phyloP scores from a whole-genome alignment of 148 eudicot genomes.

The Persicaria tinctoria region DNA sequence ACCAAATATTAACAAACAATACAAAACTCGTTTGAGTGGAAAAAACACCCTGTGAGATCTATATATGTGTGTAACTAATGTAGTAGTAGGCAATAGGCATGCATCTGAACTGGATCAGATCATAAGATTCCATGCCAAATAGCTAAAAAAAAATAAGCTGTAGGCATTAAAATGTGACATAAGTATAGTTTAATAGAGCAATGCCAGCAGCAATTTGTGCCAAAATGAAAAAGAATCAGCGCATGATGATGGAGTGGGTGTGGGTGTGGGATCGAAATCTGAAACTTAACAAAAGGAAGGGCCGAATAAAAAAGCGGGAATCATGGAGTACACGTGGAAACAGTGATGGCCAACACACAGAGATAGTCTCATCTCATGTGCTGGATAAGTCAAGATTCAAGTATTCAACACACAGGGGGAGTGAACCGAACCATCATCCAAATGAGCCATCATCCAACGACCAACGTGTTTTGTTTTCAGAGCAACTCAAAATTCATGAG shows the following conservation, averaged over 20 bases:
- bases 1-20: no score
- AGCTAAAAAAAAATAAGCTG: background rate
- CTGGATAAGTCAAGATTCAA: background rate
- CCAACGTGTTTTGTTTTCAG: no score
- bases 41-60: no score
- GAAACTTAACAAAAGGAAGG: background rate
- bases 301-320: background rate
- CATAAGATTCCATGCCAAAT: background rate
- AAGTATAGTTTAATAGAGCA: background rate
- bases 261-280: background rate
- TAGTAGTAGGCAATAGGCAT: background rate
- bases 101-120: background rate
- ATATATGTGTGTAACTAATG: no score
- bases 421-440: background rate
- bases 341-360: background rate
- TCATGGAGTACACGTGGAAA: slow-evolving; percentile 11
- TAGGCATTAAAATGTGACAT: background rate
- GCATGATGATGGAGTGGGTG: no score
- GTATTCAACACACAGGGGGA: background rate
- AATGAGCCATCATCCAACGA: no score
- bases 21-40: no score
- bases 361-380: background rate
- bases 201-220: background rate
- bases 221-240: slow-evolving; percentile 1
- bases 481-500: no score